Evolutionary conservation across 2,329 filamentous ascomycete genomes (phyloP), one percentile per base, ranked within the genome.

Genomic region (Ciborinia camelliae): DNA sequence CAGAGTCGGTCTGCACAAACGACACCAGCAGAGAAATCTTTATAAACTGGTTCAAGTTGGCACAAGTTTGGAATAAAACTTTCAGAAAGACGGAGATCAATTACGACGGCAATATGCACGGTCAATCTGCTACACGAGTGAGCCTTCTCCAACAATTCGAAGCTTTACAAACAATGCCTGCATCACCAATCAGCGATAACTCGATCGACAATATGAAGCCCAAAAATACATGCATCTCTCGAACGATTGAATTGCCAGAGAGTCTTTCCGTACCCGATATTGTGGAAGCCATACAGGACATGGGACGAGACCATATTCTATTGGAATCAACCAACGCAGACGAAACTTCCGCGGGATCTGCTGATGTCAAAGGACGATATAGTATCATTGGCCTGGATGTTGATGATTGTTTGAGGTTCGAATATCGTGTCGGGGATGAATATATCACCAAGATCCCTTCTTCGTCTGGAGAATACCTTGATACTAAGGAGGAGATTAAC

Each of bases 361-460:
- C 81, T 65, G 62, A 81, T 78, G 81, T 83, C 1, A 77, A 80
- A 55, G 89, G 89, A 2, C 80, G 86, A 54, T 90, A 86, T 73
- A 93, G 89, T 73, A 91, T 96, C 68, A 82, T 96, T 61, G 90
- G 87, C 0, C 77, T 92, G 0, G 81, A 87, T 12, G 81, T 89
- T 1, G 80, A 81, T 20, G 76, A 84, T 41, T 82, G 86, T 0
- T 69, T 83, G 66, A 82, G 81, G 8, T 72, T 89, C n/a, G 82
- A 87, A 69, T 84, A 89, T 68, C 80, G 79, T 32, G 80, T 80
- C 2, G 82, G 81, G 1, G 79, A 82, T n/a, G 67, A 76, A 23
- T 59, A 57, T 18, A 62, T 74, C 5, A 68, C 55, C 20, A 57
- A 62, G 8, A 52, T 69, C 28, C 57, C 62, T 41, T 63, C 67